Evolutionary conservation across 768 basidiomycete species (phyloP).

Genomic region (Rubroboletus satanas): DNA sequence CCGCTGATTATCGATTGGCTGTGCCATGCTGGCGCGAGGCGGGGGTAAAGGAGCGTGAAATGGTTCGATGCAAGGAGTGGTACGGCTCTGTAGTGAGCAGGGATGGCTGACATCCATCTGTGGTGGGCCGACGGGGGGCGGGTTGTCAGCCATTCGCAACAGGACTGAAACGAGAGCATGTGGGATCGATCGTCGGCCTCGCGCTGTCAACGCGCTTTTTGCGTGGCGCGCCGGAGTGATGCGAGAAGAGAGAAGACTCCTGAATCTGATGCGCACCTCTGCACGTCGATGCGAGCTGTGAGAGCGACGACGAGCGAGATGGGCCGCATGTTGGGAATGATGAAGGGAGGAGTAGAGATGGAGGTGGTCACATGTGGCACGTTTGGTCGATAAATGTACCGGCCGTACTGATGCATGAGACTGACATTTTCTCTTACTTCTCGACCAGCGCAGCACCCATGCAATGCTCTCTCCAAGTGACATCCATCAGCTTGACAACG

Average conservation of each 20-base stretch:
- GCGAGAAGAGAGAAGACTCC: not conserved
- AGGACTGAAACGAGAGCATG: not conserved
- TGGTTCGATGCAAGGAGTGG: not conserved
- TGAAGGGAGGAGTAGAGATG: not conserved
- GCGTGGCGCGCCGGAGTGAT: slow-evolving; percentile 5
- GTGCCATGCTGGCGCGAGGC: not conserved
- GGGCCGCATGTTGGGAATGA: not conserved
- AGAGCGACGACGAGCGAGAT: not conserved
- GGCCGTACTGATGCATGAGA: not conserved
- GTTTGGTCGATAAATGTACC: slow-evolving; percentile 9
- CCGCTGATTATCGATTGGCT: not conserved
- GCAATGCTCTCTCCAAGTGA: slow-evolving; percentile 20
- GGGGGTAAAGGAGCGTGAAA: not conserved
- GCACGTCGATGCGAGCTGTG: not conserved
- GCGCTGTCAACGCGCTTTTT: slow-evolving; percentile 5
- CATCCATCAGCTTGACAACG: slow-evolving; percentile 13
- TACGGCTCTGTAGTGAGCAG: not conserved
- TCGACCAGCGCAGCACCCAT: slow-evolving; percentile 8
- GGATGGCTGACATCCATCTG: not conserved
- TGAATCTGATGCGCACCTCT: not conserved
- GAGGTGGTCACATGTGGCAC: not conserved
- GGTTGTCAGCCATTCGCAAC: slow-evolving; percentile 4
- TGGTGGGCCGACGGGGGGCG: not conserved
- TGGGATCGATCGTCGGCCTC: slow-evolving; percentile 17
- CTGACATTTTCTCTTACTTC: slow-evolving; percentile 1